Base-by-base conservation (phyloP, 257 asterid genomes). In the Anisodus tanguticus region DNA sequence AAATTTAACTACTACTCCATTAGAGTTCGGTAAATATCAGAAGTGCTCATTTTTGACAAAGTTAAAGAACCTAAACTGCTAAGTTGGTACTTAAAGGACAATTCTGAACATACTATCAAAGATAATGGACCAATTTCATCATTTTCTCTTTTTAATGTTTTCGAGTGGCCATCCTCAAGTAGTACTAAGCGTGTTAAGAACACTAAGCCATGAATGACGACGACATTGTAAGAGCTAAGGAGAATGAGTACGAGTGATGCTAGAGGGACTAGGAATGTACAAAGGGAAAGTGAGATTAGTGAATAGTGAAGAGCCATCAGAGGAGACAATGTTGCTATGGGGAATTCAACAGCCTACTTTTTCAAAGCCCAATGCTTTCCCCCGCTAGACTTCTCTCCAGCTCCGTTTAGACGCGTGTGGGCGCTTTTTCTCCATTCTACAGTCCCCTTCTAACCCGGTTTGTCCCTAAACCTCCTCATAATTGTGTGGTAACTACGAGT, bases 321-420 rank as follows among this genome's bases (percentile, higher is more conserved):
- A 92, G 84, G 98, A 95, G 83, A 94, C 92, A 49, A 92, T 94
- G 95, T 88, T 95, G 62, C 89, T 95, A 6, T 94, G 99, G 99
- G 98, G 92, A 86, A 89, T 94, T 76, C 98, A 95, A 82, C 99
- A 95, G 88, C 98, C 98, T 1, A 91, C 89, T 82, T 88, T 86
- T 90, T 89, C 97, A 4, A 92, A 93, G 82, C 88, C 91, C 89
- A 95, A 95, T 84, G 94, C 94, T 66, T 95, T 90, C 76, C 97
- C 97, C 47, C 83, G 77, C 2, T 97, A 94, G 70, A 90, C 97
- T 11, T 93, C 99, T 79, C 95, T 92, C 58, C 91, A 91, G 67
- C 95, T 94, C 79, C 88, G 81, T 31, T 84, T 95, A 54, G 97
- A 95, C 70, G 94, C 99, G 51, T 95, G 99, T 81, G 98, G 99